Base-by-base conservation (phyloP, 306 rosid species). In the Acacia confusa region DNA sequence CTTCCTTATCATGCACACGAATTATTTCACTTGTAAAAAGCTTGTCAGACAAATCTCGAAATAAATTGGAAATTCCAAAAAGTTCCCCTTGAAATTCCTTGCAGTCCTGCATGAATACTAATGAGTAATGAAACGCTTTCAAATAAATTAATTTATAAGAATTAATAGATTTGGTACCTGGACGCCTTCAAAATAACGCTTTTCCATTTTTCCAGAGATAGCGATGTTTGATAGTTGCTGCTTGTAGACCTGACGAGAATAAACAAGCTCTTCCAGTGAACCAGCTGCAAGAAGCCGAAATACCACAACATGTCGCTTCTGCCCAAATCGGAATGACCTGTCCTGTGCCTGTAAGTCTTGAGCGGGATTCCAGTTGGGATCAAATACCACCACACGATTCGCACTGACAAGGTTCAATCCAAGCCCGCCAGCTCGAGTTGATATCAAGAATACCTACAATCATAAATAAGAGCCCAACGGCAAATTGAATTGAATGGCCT, bases 301-400 rank as follows among this genome's bases (percentile, higher is more conserved):
- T 79, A 95, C 97, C 78, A 90, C 82, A 34, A 95, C 98, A 79
- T 95, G 97, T 57, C 97, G 92, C 84, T 85, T 95, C 92, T 95
- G 98, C 28, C 98, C 98, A 50, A 84, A 95, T 6, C 98, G 92
- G 83, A 95, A 95, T 63, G 98, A 95, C 87, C 98, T 88, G 85
- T 95, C 98, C 74, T 95, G 97, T 38, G 98, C 98, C 84, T 95
- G 98, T 81, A 92, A 90, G 80, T 91, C 98, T 85, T 92, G 98
- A 34, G 98, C 94, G 66, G 98, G 98, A 84, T 95, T 95, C 98
- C 98, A 95, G 87, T 92, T 95, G 78, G 97, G 98, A 87, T 95
- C 98, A 74, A 95, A 95, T 83, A 92, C 88, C 69, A 95, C 98
- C 22, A 92, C 98, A 22, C 98, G 97, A 87, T 92, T 95, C 61